Percentiles rank a stretch among this genome's conserved stretches.
Conservation (phyloP, 768 basidiomycete species). For the Neoboletus subvelutipes region DNA sequence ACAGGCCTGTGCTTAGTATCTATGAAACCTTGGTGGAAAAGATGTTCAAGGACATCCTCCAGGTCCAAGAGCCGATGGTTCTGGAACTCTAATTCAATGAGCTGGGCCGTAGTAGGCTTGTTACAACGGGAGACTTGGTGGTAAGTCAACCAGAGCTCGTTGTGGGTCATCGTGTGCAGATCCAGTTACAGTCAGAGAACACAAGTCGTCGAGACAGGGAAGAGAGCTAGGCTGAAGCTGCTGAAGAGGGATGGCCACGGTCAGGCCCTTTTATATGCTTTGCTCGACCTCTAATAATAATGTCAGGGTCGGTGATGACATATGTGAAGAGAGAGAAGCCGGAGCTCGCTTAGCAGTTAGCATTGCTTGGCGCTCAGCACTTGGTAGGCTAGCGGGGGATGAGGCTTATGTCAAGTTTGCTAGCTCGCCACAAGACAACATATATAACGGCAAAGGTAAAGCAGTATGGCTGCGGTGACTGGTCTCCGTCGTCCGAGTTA, state of each 20-base stretch:
- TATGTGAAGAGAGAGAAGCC: slow-evolving; percentile 1
- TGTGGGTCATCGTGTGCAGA: slow-evolving; percentile 26
- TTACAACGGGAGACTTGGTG: slow-evolving; percentile 44
- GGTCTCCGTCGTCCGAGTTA: too few species aligned
- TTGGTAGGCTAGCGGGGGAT: background rate
- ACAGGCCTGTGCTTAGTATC: slow-evolving; percentile 43
- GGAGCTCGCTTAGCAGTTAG: background rate
- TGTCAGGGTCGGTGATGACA: slow-evolving; percentile 1
- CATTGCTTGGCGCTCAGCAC: background rate
- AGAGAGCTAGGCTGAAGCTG: background rate
- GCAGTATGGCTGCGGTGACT: too few species aligned
- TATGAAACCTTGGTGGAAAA: slow-evolving; percentile 47
- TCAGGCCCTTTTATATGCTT: slow-evolving; percentile 10
- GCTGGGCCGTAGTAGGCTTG: slow-evolving; percentile 44
- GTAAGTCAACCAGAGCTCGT: slow-evolving; percentile 50
- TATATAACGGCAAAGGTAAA: background rate
- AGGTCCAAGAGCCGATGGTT: slow-evolving; percentile 42
- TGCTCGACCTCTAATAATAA: background rate
- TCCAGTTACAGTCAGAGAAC: background rate
- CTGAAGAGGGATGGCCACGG: background rate
- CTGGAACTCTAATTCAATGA: slow-evolving; percentile 46
- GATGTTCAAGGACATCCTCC: slow-evolving; percentile 48
- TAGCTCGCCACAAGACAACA: background rate
- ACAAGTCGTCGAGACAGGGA: background rate
- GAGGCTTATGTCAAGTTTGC: background rate